Conservation (phyloP, 768 basidiomycete species). For the Calocybe gangraenosa region DNA sequence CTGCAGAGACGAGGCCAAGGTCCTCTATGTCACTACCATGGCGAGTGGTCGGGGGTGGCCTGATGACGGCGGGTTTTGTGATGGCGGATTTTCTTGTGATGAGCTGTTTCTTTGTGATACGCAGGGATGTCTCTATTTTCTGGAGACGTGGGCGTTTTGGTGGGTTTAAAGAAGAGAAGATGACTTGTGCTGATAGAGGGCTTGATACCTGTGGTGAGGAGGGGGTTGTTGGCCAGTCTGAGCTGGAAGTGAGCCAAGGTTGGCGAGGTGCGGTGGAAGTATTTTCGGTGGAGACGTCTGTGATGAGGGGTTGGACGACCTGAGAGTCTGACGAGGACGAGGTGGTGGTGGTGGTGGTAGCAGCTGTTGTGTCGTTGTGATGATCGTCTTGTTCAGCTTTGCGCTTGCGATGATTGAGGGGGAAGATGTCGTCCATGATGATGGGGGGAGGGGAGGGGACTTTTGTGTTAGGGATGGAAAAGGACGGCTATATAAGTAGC, state of each 20-base stretch:
- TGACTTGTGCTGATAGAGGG: conserved; percentile 24
- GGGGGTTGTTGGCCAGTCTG: conserved; percentile 25
- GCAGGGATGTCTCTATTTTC: conserved; percentile 25
- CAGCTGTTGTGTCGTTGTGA: conserved; percentile 13
- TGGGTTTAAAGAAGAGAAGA: conserved; percentile 15
- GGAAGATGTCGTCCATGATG: conserved; percentile 62
- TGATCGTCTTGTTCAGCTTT: conserved; percentile 50
- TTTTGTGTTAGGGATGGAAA: conserved; percentile 5
- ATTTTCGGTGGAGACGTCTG: conserved; percentile 12
- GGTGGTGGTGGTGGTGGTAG: conserved; percentile 13
- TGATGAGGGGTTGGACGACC: conserved; percentile 14
- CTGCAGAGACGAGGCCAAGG: conserved; percentile 38
- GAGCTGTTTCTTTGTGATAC: conserved; percentile 14
- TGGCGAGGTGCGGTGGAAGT: conserved; percentile 46
- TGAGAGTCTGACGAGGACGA: conserved; percentile 22
- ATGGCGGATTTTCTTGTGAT: conserved; percentile 17
- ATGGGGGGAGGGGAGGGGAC: conserved; percentile 17
- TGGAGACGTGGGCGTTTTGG: conserved; percentile 41
- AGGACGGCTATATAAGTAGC: conserved; percentile 28
- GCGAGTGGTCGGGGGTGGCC: conserved; percentile 25
- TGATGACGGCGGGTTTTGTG: conserved; percentile 1
- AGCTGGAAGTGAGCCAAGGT: conserved; percentile 29
- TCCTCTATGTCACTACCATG: conserved; percentile 42
- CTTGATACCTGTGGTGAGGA: conserved; percentile 28
- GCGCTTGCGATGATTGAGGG: conserved; percentile 59